A percentile compares a stretch with the other conserved stretches of the same genome.
Conservation (phyloP, 73 alveolate species). For the Paraurostyla sp. region DNA sequence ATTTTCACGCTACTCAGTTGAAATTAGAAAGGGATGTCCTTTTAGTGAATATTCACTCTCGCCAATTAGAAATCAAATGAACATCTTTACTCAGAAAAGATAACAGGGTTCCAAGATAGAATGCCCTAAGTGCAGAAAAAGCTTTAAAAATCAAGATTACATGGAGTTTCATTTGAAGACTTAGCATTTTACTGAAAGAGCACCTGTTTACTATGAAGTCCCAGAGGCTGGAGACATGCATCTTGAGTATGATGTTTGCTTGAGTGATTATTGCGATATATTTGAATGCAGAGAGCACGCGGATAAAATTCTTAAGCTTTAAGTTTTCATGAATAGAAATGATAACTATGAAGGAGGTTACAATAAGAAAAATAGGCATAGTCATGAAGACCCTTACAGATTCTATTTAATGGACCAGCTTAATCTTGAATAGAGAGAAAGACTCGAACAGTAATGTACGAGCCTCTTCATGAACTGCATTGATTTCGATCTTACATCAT, state of each 20-base stretch:
- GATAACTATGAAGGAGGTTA: not conserved
- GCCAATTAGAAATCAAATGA: not conserved
- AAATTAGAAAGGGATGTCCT: conserved; percentile 38
- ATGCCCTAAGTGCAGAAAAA: conserved; percentile 48
- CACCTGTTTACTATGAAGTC: not conserved
- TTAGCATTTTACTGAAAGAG: not conserved
- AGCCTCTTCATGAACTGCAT: conserved; percentile 28
- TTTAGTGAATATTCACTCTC: not conserved
- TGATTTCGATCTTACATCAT: conserved; percentile 25
- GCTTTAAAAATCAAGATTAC: conserved; percentile 18
- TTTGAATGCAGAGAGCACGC: conserved; percentile 36
- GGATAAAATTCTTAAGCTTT: conserved; percentile 1
- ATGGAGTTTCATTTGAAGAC: conserved; percentile 42
- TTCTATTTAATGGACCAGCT: not conserved
- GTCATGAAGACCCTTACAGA: not conserved
- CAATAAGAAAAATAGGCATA: not conserved
- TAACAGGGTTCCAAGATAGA: not conserved
- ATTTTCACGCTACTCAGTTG: not conserved
- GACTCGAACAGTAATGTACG: conserved; percentile 30
- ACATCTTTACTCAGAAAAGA: not conserved
- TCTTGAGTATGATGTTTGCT: conserved; percentile 23
- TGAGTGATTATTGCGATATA: conserved; percentile 44
- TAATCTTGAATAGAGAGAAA: not conserved
- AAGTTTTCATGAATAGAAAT: conserved; percentile 39
- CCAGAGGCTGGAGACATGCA: conserved; percentile 19